Base-by-base conservation (phyloP, 257 asterid genomes). In the Lycium ferocissimum region DNA sequence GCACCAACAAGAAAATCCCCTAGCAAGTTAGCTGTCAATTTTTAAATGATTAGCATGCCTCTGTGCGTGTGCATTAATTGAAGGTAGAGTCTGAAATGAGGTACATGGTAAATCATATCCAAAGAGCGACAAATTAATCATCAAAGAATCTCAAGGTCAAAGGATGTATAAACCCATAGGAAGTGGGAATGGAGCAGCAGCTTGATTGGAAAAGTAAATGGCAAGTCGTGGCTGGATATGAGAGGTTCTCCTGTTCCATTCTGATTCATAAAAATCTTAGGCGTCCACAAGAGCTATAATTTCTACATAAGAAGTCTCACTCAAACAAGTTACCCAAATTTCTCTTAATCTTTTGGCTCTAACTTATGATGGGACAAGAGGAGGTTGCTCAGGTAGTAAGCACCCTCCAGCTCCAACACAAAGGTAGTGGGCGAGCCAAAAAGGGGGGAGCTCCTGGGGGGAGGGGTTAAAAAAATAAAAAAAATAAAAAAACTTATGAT, bases 11-110 rank as follows among this genome's bases (percentile, higher is more conserved):
- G 57, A 81, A 84, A 66, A 22, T 51, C 45, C 69, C 75, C 43
- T 14, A 76, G 65, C 45, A 7, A 76, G 43, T 78, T 59, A 79
- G 65, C 81, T 67, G 63, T n/a, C 75, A 33, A 65, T 37, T 61
- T 53, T 51, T 79, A 84, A 59, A 61, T 84, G 73, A 84, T 51
- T 51, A 49, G 45, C 62, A 75, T 26, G 82, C 26, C 63, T 51
- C 26, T 56, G 61, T 26, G 82, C 17, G 13, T 6, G 81, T 3
- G 43, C 43, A 75, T 75, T 73, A 73, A 12, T 47, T 49, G 61
- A 26, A 49, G 81, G 81, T 49, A 49, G 43, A 75, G 22, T 75
- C 80, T 45, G 58, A 45, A 72, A 51, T 73, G 81, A 75, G 62
- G 43, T 75, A 75, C 38, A 73, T 66, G 81, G 43, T 75, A 35